Evolutionary conservation across 2,329 filamentous ascomycete genomes (phyloP).

Genomic region (Thermothelomyces thermophilus): DNA sequence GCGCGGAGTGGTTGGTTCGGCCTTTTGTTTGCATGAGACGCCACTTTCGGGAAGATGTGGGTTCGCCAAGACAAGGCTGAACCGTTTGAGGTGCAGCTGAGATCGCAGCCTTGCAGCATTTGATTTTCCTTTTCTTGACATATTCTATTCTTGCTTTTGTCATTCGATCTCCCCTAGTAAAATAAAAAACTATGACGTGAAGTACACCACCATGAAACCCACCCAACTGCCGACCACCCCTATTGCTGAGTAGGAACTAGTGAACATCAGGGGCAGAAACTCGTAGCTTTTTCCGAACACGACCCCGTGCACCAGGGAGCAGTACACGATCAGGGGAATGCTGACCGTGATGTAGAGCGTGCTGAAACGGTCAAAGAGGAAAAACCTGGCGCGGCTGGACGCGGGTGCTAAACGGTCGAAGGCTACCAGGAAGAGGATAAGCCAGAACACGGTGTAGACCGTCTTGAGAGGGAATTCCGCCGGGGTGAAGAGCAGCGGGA

Average conservation of each 20-base stretch:
- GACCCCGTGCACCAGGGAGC: constrained; percentile 74
- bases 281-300: constrained; percentile 78
- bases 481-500: constrained; percentile 85
- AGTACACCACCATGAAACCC: constrained; percentile 89
- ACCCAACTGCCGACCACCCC: constrained; percentile 96
- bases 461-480: constrained; percentile 93
- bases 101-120: constrained; percentile 11
- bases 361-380: constrained; percentile 85
- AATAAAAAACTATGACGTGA: constrained; percentile 56
- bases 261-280: constrained; percentile 95
- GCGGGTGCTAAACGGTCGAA: constrained; percentile 87
- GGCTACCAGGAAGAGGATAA: constrained; percentile 73
- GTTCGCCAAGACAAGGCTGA: constrained; percentile 9
- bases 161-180: too few relatives aligned
- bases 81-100: constrained; percentile 3
- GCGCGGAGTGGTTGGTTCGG: too few relatives aligned
- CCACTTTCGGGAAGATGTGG: constrained; percentile 6
- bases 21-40: constrained; percentile 5
- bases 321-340: constrained; percentile 84
- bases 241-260: constrained; percentile 85
- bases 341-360: constrained; percentile 83
- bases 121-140: neutral
- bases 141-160: neutral
- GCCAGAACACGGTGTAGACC: constrained; percentile 87
- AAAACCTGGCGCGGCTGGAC: constrained; percentile 70